Conservation (phyloP, 768 basidiomycete genomes). For the Flagelloscypha sp. region DNA sequence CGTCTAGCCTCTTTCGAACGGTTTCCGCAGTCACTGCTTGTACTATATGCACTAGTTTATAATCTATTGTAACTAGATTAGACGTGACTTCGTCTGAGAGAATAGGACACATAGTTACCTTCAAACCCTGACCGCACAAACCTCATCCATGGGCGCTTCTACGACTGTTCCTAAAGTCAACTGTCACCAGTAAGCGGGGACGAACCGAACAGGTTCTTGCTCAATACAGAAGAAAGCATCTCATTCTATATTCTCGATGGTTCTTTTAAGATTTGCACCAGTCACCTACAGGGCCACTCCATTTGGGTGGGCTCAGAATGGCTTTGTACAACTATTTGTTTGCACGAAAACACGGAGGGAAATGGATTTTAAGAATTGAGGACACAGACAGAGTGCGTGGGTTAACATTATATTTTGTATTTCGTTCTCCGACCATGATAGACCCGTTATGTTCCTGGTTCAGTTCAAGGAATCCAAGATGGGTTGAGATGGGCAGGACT, state of each 20-base stretch:
- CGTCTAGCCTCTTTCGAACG: too few species aligned
- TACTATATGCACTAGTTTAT: too few species aligned
- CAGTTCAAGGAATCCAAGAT: slow-evolving; percentile 70
- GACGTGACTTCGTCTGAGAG: too few species aligned
- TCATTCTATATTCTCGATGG: slow-evolving; percentile 28
- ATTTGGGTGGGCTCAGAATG: slow-evolving; percentile 91
- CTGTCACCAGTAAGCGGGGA: too few species aligned
- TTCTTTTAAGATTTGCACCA: slow-evolving; percentile 88
- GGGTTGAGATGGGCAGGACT: slow-evolving; percentile 88
- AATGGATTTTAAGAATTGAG: slow-evolving; percentile 89
- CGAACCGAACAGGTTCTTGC: too few species aligned
- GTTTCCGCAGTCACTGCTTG: too few species aligned
- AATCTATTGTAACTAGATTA: too few species aligned
- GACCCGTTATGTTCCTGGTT: slow-evolving; percentile 75
- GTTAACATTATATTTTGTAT: not conserved
- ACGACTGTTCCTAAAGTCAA: too few species aligned
- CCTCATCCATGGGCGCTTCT: too few species aligned
- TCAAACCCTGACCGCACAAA: too few species aligned
- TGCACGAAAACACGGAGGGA: slow-evolving; percentile 73
- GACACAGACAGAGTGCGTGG: slow-evolving; percentile 86
- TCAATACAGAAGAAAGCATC: too few species aligned
- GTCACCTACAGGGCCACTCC: slow-evolving; percentile 90
- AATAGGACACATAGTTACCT: too few species aligned
- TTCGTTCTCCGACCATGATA: slow-evolving; percentile 21
- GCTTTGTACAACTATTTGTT: slow-evolving; percentile 89